Evolutionary conservation across 2,329 filamentous ascomycete species (phyloP).

Genomic region (Curvularia sp.): DNA sequence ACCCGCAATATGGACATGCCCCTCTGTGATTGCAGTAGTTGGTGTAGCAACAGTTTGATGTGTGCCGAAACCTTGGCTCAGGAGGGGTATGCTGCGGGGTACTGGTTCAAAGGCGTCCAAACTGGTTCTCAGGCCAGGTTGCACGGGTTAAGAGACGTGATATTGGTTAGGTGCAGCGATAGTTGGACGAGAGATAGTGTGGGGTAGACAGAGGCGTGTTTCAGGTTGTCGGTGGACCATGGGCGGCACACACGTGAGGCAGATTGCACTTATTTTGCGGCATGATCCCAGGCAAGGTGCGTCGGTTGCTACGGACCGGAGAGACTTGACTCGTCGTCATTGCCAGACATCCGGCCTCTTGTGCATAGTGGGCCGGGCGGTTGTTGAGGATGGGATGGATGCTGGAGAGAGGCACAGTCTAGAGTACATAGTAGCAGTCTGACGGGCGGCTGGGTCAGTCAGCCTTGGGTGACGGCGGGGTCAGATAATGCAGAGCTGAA

Average conservation of each 20-base stretch:
- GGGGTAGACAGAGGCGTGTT: conserved; percentile 7
- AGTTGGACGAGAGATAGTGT: conserved; percentile 5
- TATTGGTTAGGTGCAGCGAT: neutral
- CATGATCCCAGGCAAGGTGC: neutral
- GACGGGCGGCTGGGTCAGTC: conserved; percentile 6
- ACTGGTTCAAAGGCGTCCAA: neutral
- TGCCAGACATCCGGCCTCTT: neutral
- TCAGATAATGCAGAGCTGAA: conserved; percentile 4
- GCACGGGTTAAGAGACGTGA: neutral
- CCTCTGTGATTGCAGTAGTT: neutral
- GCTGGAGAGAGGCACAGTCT: conserved; percentile 3
- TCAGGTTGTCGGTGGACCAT: conserved; percentile 2
- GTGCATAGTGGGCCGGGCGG: neutral
- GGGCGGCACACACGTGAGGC: conserved; percentile 7
- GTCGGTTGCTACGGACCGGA: conserved; percentile 1
- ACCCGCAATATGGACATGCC: neutral
- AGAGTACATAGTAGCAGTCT: neutral
- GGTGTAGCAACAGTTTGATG: neutral
- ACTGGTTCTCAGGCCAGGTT: neutral
- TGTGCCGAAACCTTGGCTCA: neutral
- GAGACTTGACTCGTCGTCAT: neutral
- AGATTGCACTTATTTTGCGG: neutral
- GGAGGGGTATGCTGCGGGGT: neutral
- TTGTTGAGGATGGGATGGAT: neutral
- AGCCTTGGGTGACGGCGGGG: conserved; percentile 10